Base-by-base conservation (phyloP, 2,329 filamentous ascomycete genomes). In the Cladosporium sp. region DNA sequence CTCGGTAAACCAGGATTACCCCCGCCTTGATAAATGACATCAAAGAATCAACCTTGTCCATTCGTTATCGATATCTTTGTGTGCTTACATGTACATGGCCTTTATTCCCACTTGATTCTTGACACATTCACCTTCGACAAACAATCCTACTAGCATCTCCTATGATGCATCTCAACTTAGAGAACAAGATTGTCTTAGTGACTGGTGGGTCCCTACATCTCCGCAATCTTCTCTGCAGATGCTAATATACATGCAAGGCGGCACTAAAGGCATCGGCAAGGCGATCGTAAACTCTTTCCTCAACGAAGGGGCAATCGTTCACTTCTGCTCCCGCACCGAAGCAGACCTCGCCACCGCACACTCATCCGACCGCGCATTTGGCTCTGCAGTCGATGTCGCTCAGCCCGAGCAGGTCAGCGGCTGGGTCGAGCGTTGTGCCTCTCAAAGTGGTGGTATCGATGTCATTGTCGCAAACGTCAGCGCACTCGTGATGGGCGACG, bases 141-240 rank as follows among this genome's bases (percentile, higher is more conserved):
- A 4, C 4, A 32, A 32, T 32, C 30, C 8, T 32, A 8, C 6
- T 19, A 20, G 7, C 4, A 18, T 32, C 15, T 33, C 27, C 13
- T 49, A 56, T 45, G 43, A 69, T 69, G 67, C 58, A 66, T 54
- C 63, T 69, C 12, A 58, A 58, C 27, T 61, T 69, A n/a, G 57
- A 65, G 30, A 59, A 60, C 27, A 69, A 68, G 48, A 62, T 67
- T 15, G 60, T 66, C 13, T 54, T 68, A 3, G 58, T 69, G 7
- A 69, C 67, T 30, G 66, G 66, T 65, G 47, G 16, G 48, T 11
- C 11, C 1, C 40, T 30, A 30, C 38, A 36, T 25, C 15, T 27
- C 9, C 22, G 9, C 22, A 27, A 5, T 9, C 9, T 25, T 29
- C 18, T 20, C 5, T 32, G 22, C 9, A 27, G 5, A 27, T 27